Evolutionary conservation across 495 filamentous ascomycete species (phyloP).

Genomic region (Neurospora sp.): DNA sequence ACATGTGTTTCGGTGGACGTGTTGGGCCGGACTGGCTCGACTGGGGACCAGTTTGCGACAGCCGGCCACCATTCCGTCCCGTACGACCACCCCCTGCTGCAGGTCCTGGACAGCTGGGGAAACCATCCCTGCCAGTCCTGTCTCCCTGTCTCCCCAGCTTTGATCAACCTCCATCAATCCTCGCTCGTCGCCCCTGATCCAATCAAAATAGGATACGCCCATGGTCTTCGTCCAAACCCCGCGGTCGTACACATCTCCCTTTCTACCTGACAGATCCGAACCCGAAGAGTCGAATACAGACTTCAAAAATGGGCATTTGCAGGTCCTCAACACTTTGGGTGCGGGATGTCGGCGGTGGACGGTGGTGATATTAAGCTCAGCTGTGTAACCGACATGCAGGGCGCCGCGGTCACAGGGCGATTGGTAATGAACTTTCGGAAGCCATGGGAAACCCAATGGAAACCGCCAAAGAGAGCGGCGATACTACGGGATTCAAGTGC

Average conservation of each 20-base stretch:
- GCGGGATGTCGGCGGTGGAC: slow-evolving; percentile 6
- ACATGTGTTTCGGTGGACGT: background rate
- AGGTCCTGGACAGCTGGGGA: background rate
- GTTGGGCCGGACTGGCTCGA: background rate
- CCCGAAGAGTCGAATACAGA: background rate
- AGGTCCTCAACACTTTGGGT: background rate
- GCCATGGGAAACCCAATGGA: background rate
- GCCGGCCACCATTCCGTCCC: background rate
- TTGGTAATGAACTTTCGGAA: background rate
- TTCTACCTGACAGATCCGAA: background rate
- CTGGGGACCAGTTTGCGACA: background rate
- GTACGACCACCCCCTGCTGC: background rate
- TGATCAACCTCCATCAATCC: background rate
- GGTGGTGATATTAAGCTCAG: background rate
- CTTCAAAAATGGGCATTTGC: background rate
- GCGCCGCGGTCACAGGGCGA: slow-evolving; percentile 11
- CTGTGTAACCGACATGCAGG: slow-evolving; percentile 8
- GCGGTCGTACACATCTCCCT: background rate
- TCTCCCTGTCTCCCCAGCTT: background rate
- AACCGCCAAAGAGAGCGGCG: background rate
- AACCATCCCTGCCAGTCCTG: background rate
- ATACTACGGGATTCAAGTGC: background rate
- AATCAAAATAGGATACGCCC: background rate
- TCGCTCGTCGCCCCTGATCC: background rate
- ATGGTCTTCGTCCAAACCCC: background rate